Evolutionary conservation across 2,329 filamentous ascomycete genomes (phyloP), one percentile per base, ranked within the genome.

Genomic region (Penicillium sumatraense): DNA sequence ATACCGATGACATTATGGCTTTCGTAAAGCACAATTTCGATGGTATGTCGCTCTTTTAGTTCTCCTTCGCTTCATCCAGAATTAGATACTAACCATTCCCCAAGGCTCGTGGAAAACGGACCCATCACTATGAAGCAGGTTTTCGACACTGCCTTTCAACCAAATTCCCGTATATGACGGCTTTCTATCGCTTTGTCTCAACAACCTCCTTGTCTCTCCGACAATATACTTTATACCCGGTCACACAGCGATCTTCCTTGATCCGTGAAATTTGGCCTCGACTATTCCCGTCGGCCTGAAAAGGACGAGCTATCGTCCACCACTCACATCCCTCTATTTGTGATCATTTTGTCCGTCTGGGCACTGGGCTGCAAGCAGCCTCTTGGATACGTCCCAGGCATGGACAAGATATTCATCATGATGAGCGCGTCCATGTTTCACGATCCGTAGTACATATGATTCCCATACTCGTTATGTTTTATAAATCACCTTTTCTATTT

Each of bases 11-110:
- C 71, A 91, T 92, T 1, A 93, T 96, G 91, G 95, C 95, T 1
- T 98, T 96, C 80, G 95, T 99, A 58, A 93, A 95, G 78, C 95
- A 99, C 77, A 88, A 92, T 52, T 99, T 99, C 73, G 91, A 96
- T 80, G 95, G 93, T 96, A 65, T 20, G 53, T 55, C 13, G 14
- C 41, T 18, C n/a, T 14, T 11, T 46, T 9, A 29, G 48, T 13
- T 20, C 40, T 5, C 31, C 18, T 4, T 13, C 42, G 7, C 31
- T 14, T 50, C 10, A 9, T 45, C 14, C 26, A 11, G 21, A 14
- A 26, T 49, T 11, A 49, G 13, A 50, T 46, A 49, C 60, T 67
- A 45, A 69, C 40, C 49, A 27, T 11, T 42, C 5, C 5, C 13
- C 2, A 23, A 75, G 72, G 72, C 26, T 64, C 72, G 26, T 75